Percentiles rank a stretch among this genome's conserved stretches.
phyloP scores from a whole-genome alignment of 2,329 filamentous ascomycete species.

The Sphaerulina vaccinii region DNA sequence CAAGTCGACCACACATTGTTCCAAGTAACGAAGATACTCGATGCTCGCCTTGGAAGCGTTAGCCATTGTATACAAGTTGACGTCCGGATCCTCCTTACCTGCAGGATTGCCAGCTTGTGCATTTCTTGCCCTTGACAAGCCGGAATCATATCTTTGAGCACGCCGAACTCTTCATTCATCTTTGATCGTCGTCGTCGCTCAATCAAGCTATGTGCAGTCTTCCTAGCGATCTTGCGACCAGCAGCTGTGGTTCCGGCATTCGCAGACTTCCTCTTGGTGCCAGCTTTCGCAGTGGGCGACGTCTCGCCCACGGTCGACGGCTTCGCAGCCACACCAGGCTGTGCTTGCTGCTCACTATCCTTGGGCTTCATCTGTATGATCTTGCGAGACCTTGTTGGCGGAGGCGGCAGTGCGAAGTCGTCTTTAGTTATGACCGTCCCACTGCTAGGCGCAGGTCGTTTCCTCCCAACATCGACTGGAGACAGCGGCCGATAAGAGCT shows the following conservation, averaged over 20 bases:
- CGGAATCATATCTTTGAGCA: slow-evolving; percentile 92
- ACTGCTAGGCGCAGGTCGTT: slow-evolving; percentile 30
- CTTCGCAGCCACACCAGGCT: slow-evolving; percentile 12
- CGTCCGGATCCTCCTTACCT: slow-evolving; percentile 56
- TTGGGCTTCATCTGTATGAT: slow-evolving; percentile 97
- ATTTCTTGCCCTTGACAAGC: slow-evolving; percentile 92
- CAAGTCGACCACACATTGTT: slow-evolving; percentile 79
- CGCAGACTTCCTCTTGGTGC: slow-evolving; percentile 72
- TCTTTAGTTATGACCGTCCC: slow-evolving; percentile 49
- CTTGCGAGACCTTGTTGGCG: slow-evolving; percentile 86
- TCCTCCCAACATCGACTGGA: slow-evolving; percentile 38
- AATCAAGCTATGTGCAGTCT: slow-evolving; percentile 94
- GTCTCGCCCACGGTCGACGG: slow-evolving; percentile 23
- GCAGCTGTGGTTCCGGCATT: slow-evolving; percentile 71
- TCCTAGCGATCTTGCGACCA: slow-evolving; percentile 90
- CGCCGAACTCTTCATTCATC: slow-evolving; percentile 98
- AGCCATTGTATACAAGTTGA: background rate
- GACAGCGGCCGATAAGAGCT: slow-evolving; percentile 45
- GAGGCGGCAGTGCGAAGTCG: slow-evolving; percentile 80
- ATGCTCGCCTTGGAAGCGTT: slow-evolving; percentile 71
- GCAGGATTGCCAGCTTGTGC: slow-evolving; percentile 94
- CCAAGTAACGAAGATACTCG: slow-evolving; percentile 91
- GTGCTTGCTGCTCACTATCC: slow-evolving; percentile 37
- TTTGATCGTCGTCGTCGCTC: slow-evolving; percentile 86
- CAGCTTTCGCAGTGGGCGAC: slow-evolving; percentile 30